Percentiles rank a stretch among this genome's conserved stretches.
These are phyloP conservation scores for Parathielavia appendiculata DNA, from an alignment of 495 filamentous ascomycete genomes.

Conservation along the genomic window DNA sequence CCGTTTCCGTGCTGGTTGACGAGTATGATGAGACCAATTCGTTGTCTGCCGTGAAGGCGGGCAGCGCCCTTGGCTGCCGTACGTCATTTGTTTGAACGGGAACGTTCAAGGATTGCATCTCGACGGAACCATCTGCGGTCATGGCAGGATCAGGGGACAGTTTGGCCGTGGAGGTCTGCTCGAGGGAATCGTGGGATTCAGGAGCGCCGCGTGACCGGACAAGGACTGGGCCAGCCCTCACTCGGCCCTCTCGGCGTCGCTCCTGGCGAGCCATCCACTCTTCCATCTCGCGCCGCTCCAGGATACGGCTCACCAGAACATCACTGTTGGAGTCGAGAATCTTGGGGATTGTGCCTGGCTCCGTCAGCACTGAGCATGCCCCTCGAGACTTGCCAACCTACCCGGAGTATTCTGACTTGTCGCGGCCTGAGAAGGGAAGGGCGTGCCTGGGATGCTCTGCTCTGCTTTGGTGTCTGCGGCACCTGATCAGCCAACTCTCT, in stretches of 20 bases:
- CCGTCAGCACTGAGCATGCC: neutral
- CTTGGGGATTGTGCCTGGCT: constrained; percentile 10
- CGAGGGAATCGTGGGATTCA: neutral
- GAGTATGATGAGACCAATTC: constrained; percentile 4
- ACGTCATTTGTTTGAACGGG: neutral
- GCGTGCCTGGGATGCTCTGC: neutral
- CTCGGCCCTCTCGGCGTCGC: neutral
- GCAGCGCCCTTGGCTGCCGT: neutral
- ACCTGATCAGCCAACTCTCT: neutral
- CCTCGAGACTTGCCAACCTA: neutral
- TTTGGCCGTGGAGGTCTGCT: neutral
- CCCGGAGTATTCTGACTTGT: constrained; percentile 16
- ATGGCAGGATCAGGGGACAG: too few species aligned
- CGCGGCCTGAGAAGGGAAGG: neutral
- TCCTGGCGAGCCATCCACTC: neutral
- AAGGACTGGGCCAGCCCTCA: neutral
- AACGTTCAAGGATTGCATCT: neutral
- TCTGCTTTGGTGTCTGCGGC: neutral
- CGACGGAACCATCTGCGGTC: neutral
- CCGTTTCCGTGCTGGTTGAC: neutral
- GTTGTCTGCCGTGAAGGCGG: neutral
- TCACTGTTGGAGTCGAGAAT: constrained; percentile 16
- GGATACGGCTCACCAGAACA: constrained; percentile 18
- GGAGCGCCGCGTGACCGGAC: neutral
- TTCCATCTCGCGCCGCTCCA: constrained; percentile 20